Base-by-base conservation (phyloP, 2,329 filamentous ascomycete genomes). In the Dactylellina cionopaga region DNA sequence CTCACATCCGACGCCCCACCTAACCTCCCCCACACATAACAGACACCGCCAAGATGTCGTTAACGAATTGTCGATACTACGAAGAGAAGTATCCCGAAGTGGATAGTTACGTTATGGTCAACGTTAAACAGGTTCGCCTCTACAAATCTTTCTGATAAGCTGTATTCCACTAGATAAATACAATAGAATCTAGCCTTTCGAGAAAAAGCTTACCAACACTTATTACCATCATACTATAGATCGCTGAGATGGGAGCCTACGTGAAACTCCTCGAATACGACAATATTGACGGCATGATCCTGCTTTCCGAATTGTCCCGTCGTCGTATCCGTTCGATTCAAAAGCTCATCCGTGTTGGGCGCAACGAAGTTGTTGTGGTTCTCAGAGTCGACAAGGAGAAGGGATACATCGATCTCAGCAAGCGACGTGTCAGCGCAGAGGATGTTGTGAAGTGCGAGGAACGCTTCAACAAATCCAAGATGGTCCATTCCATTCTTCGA, bases 51-150 rank as follows among this genome's bases (percentile, higher is more conserved):
- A 68, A 55, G 3, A 96, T 96, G 91, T 96, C 92, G 83, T 88
- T 96, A 85, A 95, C 91, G 81, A 96, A 96, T 84, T 96, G 91
- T 83, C 92, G 92, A 79, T 97, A 96, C 83, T 97, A 96, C 82
- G 92, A 96, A 86, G 92, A 96, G 84, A 96, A 96, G 83, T 97
- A 90, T 80, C 92, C 92, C 70, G 95, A 98, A 86, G 94, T 99
- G 81, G 95, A 99, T 84, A 96, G 92, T 86, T 98, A 97, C 84
- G 96, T 99, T 81, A 99, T 99, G 95, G 95, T 99, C 81, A 99
- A 98, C 83, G 95, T 98, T 79, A 96, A 96, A 88, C 92, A 96
- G 89, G 91, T 93, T 81, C 75, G 86, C 79, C 39, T 10, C 5
- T n/a, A n/a, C n/a, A n/a, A n/a, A n/a, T n/a, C n/a, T n/a, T n/a